Evolutionary conservation across 2,329 filamentous ascomycete species (phyloP), one percentile per base, ranked within the genome.

Genomic region (Achaetomium macrosporum): DNA sequence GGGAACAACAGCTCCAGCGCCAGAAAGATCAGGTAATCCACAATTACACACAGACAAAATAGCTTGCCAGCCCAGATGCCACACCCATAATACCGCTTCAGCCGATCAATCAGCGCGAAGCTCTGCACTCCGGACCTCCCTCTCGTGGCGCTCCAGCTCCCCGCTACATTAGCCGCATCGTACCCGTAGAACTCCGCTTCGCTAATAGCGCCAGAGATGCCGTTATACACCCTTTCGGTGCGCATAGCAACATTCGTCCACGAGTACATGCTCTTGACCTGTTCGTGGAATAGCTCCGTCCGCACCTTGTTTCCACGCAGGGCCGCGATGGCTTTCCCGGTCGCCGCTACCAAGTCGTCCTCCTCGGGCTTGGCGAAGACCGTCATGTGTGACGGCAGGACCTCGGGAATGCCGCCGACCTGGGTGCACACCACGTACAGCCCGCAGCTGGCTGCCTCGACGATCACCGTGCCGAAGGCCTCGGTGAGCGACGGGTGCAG

Each of bases 51-150:
- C 1, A 99, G 75, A 64, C 93, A 96, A 65, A 99, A 99, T 9
- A 99, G 76, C 71, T 99, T 99, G 35, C 93, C 93, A 0, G 93
- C 93, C 93, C 93, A 99, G 46, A 97, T 92, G 33, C 93, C 93
- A 66, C 95, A 99, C 9, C 93, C 93, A 65, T 96, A 99, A 70
- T 99, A 99, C 54, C 93, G 77, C 72, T 99, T 99, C 17, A 99
- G 73, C 17, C 93, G 82, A 67, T 99, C 93, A 58, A 99, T 96
- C 42, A 99, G 79, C 6, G 92, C 88, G 65, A 96, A 95, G 63
- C 89, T 92, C 62, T 89, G 87, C 9, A 90, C 83, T 8, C 83
- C 82, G 5, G 81, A 77, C 31, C 84, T 76, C 40, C 84, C 84
- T 58, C 85, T 78, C 12, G 84, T 85, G 4, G 83, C 86, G 66